phyloP scores from a whole-genome alignment of 352 stramenopile species.

The Phytophthora fragariaefolia region DNA sequence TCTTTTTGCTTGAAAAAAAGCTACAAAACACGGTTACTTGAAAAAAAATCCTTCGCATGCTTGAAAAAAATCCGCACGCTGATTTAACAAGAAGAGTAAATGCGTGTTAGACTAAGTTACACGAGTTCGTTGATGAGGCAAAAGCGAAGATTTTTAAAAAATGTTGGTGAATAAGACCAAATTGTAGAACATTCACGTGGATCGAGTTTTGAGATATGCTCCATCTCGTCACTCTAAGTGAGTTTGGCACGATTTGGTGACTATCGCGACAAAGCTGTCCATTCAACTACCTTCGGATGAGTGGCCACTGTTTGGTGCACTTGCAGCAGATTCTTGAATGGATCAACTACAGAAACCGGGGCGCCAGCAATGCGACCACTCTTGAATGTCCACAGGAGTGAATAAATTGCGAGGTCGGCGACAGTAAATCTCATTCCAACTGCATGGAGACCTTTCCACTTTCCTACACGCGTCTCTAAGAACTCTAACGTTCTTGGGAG shows the following conservation, averaged over 20 bases:
- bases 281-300: slow-evolving; percentile 57
- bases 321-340: slow-evolving; percentile 38
- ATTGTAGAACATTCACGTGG: no score
- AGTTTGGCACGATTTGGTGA: not conserved
- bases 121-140: no score
- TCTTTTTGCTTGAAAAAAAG: no score
- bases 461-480: slow-evolving; percentile 46
- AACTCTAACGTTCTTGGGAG: slow-evolving; percentile 49
- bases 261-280: slow-evolving; percentile 27
- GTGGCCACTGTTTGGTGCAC: slow-evolving; percentile 40
- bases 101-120: no score
- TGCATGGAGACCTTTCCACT: slow-evolving; percentile 36
- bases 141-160: no score
- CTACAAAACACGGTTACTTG: no score
- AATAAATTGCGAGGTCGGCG: slow-evolving; percentile 60
- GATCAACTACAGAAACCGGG: slow-evolving; percentile 30
- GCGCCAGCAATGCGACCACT: slow-evolving; percentile 41
- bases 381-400: slow-evolving; percentile 48
- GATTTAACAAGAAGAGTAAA: no score
- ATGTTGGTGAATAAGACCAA: no score
- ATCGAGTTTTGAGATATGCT: no score
- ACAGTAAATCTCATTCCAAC: slow-evolving; percentile 47
- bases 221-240: no score
- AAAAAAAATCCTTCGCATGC: no score
- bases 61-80: no score